A percentile compares a stretch with the other conserved stretches of the same genome.
Evolutionary conservation across 306 rosid genomes (phyloP).

Genomic region (Sicyos baderoa): DNA sequence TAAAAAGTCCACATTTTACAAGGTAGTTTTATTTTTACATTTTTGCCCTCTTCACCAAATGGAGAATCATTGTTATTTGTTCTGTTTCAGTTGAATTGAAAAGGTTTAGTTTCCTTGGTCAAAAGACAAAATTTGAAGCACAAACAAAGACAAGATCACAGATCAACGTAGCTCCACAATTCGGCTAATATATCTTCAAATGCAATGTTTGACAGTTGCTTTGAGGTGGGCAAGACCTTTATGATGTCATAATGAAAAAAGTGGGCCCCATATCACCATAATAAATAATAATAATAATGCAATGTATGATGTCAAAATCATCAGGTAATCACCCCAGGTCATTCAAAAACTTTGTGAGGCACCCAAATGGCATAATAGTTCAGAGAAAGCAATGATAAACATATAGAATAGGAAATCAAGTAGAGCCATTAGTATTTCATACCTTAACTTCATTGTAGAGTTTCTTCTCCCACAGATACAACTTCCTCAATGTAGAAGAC

Average conservation of each 20-base stretch:
- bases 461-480: slow-evolving; percentile 95
- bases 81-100: neutral
- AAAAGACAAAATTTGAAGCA: neutral
- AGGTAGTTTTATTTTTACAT: too few relatives aligned
- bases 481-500: slow-evolving; percentile 75
- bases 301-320: slow-evolving; percentile 4
- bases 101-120: neutral
- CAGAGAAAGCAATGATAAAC: neutral
- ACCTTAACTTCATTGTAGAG: slow-evolving; percentile 87
- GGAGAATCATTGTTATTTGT: neutral
- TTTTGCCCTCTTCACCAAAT: neutral
- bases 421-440: slow-evolving; percentile 16
- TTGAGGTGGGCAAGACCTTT: neutral
- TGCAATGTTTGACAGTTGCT: neutral
- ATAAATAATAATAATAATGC: slow-evolving; percentile 3
- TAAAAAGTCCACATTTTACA: too few relatives aligned
- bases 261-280: neutral
- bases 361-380: slow-evolving; percentile 2
- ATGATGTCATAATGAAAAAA: neutral
- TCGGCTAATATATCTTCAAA: neutral
- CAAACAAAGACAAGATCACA: neutral
- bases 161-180: neutral
- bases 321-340: neutral
- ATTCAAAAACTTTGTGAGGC: neutral
- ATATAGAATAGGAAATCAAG: neutral